phyloP scores from a whole-genome alignment of 805 yeast genomes.

The Hanseniaspora valbyensis region DNA sequence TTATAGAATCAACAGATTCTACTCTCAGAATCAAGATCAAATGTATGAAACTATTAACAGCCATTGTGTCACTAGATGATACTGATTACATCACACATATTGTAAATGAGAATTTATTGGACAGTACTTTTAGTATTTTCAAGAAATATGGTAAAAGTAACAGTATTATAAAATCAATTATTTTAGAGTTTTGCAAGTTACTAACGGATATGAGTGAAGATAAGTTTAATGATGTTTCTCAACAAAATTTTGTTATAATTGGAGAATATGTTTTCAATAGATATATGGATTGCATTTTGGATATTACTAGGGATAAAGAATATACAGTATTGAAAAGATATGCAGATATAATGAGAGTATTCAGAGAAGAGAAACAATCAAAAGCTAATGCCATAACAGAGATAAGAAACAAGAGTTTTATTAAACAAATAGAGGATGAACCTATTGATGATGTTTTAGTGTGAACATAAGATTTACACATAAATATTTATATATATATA shows the following conservation, averaged over 20 bases:
- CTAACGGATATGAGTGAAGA: conserved; percentile 12
- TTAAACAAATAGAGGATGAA: too few species aligned
- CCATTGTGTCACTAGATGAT: conserved; percentile 7
- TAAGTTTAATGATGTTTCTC: background rate
- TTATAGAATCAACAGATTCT: background rate
- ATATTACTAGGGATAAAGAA: conserved; percentile 3
- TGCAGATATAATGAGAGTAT: background rate
- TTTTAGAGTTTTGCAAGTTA: conserved; percentile 10
- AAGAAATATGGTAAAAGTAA: background rate
- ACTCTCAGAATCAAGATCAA: conserved; percentile 9
- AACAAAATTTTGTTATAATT: conserved; percentile 1
- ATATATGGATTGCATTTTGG: background rate
- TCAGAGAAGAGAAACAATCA: too few species aligned
- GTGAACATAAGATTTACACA: too few species aligned
- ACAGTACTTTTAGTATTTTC: conserved; percentile 2
- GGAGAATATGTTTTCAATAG: conserved; percentile 5
- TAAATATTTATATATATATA: too few species aligned
- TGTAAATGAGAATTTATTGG: conserved; percentile 1
- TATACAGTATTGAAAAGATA: conserved; percentile 5
- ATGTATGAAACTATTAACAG: conserved; percentile 6
- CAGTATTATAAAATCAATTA: conserved; percentile 1
- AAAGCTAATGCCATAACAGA: too few species aligned
- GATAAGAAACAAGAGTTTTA: too few species aligned
- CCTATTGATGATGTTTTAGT: too few species aligned
- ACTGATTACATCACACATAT: conserved; percentile 7